A percentile compares a stretch with the other conserved stretches of the same genome.
phyloP scores from a whole-genome alignment of 148 eudicot species.

The Rhododendron ovatum region DNA sequence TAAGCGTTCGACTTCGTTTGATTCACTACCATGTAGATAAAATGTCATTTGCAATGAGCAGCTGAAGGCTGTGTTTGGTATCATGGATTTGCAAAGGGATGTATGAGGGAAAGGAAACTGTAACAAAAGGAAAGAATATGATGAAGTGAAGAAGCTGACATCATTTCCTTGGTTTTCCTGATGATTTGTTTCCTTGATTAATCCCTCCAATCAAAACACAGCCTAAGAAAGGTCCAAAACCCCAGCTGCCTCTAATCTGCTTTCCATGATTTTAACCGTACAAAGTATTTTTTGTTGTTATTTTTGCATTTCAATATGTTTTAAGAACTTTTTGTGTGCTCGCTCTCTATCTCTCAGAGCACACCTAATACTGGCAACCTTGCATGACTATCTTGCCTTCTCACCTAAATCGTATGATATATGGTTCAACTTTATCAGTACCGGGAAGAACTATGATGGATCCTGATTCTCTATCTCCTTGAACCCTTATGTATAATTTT shows the following conservation, averaged over 20 bases:
- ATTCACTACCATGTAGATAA: background rate
- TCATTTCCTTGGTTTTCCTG: background rate
- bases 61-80: slow-evolving; percentile 1
- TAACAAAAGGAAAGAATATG: background rate
- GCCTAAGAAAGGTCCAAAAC: background rate
- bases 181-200: background rate
- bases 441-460: background rate
- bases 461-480: slow-evolving; percentile 2
- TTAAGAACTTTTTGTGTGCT: background rate
- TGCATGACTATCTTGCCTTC: slow-evolving; percentile 1
- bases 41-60: background rate
- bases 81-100: background rate
- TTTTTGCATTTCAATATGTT: background rate
- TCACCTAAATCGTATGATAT: background rate
- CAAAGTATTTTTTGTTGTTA: background rate
- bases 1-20: background rate
- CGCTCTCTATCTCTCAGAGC: background rate
- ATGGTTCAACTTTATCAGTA: background rate
- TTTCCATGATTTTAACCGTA: background rate
- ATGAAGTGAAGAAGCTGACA: background rate
- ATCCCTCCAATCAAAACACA: background rate
- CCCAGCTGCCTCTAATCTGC: background rate
- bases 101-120: background rate
- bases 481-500: background rate
- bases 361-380: background rate